These are phyloP conservation scores for Setomelanomma holmii DNA, from an alignment of 2,329 filamentous ascomycete species.

Conservation along the genomic window DNA sequence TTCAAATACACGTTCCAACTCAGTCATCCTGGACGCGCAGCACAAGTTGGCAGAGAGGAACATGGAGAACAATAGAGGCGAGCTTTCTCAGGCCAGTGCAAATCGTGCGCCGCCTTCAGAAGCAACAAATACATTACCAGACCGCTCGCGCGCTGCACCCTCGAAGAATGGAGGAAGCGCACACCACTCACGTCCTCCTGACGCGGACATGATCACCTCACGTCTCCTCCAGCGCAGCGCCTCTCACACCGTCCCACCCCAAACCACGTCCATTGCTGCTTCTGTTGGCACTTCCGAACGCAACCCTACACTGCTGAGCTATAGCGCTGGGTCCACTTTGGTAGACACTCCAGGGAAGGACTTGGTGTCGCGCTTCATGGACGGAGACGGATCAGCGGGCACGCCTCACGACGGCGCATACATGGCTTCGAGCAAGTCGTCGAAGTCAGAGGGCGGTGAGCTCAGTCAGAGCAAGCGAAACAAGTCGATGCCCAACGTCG, in stretches of 20 bases:
- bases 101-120: constrained; percentile 15
- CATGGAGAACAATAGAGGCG: constrained; percentile 31
- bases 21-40: constrained; percentile 46
- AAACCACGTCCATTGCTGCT: constrained; percentile 68
- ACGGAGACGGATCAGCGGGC: constrained; percentile 49
- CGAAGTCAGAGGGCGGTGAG: constrained; percentile 24
- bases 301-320: constrained; percentile 43
- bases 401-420: constrained; percentile 50
- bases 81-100: constrained; percentile 17
- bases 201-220: constrained; percentile 72
- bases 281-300: constrained; percentile 56
- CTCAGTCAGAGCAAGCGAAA: constrained; percentile 46
- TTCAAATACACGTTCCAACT: constrained; percentile 51
- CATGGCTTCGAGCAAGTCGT: constrained; percentile 38
- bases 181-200: constrained; percentile 50
- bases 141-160: constrained; percentile 33
- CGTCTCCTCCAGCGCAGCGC: constrained; percentile 70
- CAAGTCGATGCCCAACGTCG: constrained; percentile 48
- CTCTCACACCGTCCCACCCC: constrained; percentile 67
- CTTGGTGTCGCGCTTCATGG: constrained; percentile 56
- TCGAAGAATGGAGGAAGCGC: constrained; percentile 41
- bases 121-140: constrained; percentile 28
- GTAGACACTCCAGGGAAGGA: constrained; percentile 51
- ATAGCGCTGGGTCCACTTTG: constrained; percentile 48
- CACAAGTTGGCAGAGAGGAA: constrained; percentile 32